Base-by-base conservation (phyloP, 129 eudicot species). In the Heracleum sosnowskyi region DNA sequence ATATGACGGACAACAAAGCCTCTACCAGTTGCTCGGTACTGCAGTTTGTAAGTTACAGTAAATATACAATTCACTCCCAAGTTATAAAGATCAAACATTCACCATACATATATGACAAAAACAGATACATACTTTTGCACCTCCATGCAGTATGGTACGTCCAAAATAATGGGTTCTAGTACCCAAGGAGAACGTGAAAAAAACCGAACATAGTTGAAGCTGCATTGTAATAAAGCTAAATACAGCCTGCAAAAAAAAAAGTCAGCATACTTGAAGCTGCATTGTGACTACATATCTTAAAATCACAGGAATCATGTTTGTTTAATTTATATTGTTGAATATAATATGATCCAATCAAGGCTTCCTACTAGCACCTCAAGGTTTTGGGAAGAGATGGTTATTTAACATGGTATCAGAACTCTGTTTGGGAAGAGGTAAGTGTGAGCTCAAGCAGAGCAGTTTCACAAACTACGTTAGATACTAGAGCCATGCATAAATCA, bases 111-210 rank as follows among this genome's bases (percentile, higher is more conserved):
- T 34, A 9, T 37, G 10, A 62, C 62, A 73, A 51, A 22, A 73
- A 22, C 60, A n/a, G 47, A 60, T 64, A 76, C 84, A 81, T 80
- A 94, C 98, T 90, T 92, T 96, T 76, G 99, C 99, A 82, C 99
- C 99, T 66, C 99, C 99, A 68, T 96, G 99, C 69, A 96, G 89
- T 81, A 96, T 87, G 22, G 99, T 96, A 29, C 99, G 91, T 55
- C 99, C 99, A 85, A 96, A 96, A 76, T 96, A 96, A 77, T 96
- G 99, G 73, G 99, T 96, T 87, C 95, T 96, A 22, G 97, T 96
- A 78, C 99, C 99, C 78, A 96, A 80, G 36, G 99, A 96, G 78
- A 96, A 96, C 4, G 97, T 96, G 86, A 96, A 96, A 86, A 96
- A 96, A 79, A 96, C 99, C 63, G 99, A 96, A 39, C 97, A 96